Conservation (phyloP, 2,329 filamentous ascomycete genomes). For the Apiospora koreana region DNA sequence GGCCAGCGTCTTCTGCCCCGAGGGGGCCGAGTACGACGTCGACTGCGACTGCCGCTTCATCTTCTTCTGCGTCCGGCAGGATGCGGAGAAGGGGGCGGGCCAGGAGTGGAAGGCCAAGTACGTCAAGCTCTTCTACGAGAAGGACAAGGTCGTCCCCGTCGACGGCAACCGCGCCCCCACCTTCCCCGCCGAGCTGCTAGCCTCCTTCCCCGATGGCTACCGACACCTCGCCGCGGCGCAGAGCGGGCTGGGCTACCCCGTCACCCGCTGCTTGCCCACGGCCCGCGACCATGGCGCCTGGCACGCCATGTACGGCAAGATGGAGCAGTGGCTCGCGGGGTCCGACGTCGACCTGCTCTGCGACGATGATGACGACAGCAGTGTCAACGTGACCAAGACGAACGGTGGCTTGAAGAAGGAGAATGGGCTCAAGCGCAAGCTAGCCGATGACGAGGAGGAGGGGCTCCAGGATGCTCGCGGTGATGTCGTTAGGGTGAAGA, state of each 20-base stretch:
- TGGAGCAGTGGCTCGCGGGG: conserved; percentile 42
- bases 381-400: not conserved
- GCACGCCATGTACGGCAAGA: conserved; percentile 44
- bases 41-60: conserved; percentile 53
- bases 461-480: not conserved
- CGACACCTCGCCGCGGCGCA: conserved; percentile 48
- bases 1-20: conserved; percentile 20
- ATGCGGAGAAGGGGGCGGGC: conserved; percentile 9
- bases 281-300: conserved; percentile 35
- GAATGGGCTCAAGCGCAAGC: not conserved
- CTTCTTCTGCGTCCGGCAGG: conserved; percentile 44
- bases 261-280: conserved; percentile 43
- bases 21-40: conserved; percentile 44
- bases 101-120: conserved; percentile 42
- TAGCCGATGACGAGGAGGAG: not conserved
- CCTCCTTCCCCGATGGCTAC: conserved; percentile 45
- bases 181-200: conserved; percentile 40
- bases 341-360: conserved; percentile 17
- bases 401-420: not conserved
- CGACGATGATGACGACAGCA: conserved; percentile 13
- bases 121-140: conserved; percentile 51
- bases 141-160: conserved; percentile 49
- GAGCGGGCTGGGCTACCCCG: conserved; percentile 44
- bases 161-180: conserved; percentile 41
- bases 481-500: not conserved